Evolutionary conservation across 495 filamentous ascomycete species (phyloP).

Genomic region (Penicillium manginii): DNA sequence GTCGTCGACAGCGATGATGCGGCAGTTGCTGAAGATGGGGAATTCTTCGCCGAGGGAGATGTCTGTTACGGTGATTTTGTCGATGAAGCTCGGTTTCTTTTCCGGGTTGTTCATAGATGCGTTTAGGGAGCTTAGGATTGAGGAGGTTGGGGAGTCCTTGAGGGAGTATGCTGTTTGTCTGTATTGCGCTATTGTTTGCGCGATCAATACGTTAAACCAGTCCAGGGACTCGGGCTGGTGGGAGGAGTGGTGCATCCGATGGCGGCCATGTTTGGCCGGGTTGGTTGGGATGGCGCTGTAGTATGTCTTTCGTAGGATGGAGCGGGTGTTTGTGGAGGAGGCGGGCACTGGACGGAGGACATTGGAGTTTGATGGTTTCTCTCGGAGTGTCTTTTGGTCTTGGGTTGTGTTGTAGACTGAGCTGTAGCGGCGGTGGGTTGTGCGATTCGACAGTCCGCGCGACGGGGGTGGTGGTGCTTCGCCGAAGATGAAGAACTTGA

Average conservation of each 20-base stretch:
- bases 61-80: slow-evolving; percentile 91
- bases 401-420: slow-evolving; percentile 48
- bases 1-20: slow-evolving; percentile 71
- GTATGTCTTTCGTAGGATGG: slow-evolving; percentile 94
- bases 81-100: slow-evolving; percentile 86
- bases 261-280: slow-evolving; percentile 47
- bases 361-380: slow-evolving; percentile 75
- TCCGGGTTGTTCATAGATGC: slow-evolving; percentile 77
- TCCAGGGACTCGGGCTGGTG: slow-evolving; percentile 99
- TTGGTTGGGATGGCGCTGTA: slow-evolving; percentile 77
- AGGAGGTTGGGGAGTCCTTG: slow-evolving; percentile 68
- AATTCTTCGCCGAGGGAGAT: slow-evolving; percentile 94
- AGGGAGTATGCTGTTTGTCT: slow-evolving; percentile 81
- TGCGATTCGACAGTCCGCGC: slow-evolving; percentile 71
- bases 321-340: slow-evolving; percentile 74
- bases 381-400: slow-evolving; percentile 56
- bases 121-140: slow-evolving; percentile 92
- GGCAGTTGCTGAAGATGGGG: slow-evolving; percentile 97
- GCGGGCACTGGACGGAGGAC: slow-evolving; percentile 65
- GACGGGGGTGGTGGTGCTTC: slow-evolving; percentile 84
- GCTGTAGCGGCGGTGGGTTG: slow-evolving; percentile 65
- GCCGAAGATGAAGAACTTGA: slow-evolving; percentile 99
- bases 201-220: slow-evolving; percentile 98
- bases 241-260: slow-evolving; percentile 60
- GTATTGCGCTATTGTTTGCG: slow-evolving; percentile 96